Evolutionary conservation across 2,329 filamentous ascomycete genomes (phyloP), one percentile per base, ranked within the genome.

Genomic region (Pseudopyricularia javanii): DNA sequence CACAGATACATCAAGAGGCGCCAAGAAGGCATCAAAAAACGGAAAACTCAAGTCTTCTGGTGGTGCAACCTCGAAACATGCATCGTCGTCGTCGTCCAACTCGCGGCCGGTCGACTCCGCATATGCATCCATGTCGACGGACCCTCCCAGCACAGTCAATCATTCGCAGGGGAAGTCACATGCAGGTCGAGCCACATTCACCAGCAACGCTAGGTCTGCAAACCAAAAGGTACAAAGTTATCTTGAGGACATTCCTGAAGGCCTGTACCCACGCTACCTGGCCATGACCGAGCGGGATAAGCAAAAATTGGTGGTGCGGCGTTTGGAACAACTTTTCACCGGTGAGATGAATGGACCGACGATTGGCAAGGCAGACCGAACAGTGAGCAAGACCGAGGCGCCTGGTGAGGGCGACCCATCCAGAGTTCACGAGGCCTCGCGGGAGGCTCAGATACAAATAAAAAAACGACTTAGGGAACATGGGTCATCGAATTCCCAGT

Each of bases 291-390:
- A 91, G 14, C 83, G 80, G 57, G 78, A 85, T 6, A 88, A 81
- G 69, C 89, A 88, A 70, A 88, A 83, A 62, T 62, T 90, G 20
- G 84, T 91, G 0, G 88, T 91, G 2, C 77, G 80, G 52, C 78
- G 86, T 2, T 66, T 94, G 6, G 88, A 94, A 61, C 86, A 91
- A 57, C 74, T 94, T 1, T 94, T 93, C 56, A 89, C 87, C 0
- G 88, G 88, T 3, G 86, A 84, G 61, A 72, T 75, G 17, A 66
- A 64, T 4, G 70, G 70, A 4, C 66, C 50, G 7, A 26, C 50
- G 7, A 51, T 45, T 14, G 70, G 61, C 63, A 72, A 67, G 48
- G 58, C 33, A 60, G 56, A 35, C 63, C 57, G 14, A 52, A 24
- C 40, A n/a, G 9, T 14, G 24, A 28, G 17, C 8, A 56, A 53